Percentiles rank a stretch among this genome's conserved stretches.
Evolutionary conservation across 176 grass and related monocot genomes (phyloP).

Genomic region (Otatea glauca): DNA sequence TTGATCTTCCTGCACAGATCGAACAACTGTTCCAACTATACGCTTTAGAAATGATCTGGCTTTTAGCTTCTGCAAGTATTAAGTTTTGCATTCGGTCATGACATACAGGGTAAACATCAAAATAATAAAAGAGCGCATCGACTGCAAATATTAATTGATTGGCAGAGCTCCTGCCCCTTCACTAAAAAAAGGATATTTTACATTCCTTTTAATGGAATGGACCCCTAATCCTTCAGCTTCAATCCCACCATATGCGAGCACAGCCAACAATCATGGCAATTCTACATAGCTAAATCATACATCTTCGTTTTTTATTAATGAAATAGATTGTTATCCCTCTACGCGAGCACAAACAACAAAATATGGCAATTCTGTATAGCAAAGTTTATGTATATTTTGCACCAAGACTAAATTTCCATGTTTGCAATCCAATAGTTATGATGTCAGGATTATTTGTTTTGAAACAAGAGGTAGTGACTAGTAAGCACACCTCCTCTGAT

Average conservation of each 20-base stretch:
- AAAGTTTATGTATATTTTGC: constrained; percentile 10
- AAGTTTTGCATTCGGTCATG: constrained; percentile 9
- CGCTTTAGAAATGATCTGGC: constrained; percentile 90
- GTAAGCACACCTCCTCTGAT: constrained; percentile 81
- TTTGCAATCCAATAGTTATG: not conserved
- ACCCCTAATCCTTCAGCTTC: not conserved
- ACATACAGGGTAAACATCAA: constrained; percentile 21
- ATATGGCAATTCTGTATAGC: not conserved
- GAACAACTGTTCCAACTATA: constrained; percentile 93
- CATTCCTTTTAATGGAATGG: not conserved
- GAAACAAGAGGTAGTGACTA: constrained; percentile 26
- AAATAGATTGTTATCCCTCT: not conserved
- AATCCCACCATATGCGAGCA: not conserved
- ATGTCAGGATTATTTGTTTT: not conserved
- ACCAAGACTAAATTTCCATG: not conserved
- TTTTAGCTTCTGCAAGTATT: constrained; percentile 80
- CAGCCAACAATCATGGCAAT: not conserved
- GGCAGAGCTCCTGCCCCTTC: not conserved
- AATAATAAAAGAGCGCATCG: not conserved
- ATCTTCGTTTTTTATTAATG: not conserved
- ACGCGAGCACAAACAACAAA: not conserved
- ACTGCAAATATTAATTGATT: not conserved
- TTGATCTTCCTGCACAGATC: constrained; percentile 97
- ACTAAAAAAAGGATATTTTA: not conserved
- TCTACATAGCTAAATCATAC: not conserved